Base-by-base conservation (phyloP, 2,329 filamentous ascomycete genomes). In the Talaromyces piceae region DNA sequence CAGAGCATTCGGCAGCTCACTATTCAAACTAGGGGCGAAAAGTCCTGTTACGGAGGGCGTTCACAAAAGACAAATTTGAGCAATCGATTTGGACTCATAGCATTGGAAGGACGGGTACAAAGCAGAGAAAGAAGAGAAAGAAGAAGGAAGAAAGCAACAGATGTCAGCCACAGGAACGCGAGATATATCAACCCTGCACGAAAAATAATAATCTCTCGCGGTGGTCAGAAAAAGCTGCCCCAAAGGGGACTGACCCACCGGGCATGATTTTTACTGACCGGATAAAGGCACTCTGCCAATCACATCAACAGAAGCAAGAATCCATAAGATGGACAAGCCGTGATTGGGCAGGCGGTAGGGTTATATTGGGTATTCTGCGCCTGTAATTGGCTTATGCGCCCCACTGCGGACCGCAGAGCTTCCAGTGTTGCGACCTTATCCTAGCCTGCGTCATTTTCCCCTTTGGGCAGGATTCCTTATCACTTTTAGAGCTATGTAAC, bases 31-130 rank as follows among this genome's bases (percentile, higher is more conserved):
- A 13, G 31, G 25, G n/a, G n/a, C 25, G 25, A 30, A 11, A 13
- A 26, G 26, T 22, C 23, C 20, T 45, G 45, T 45, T 48, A 52
- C 16, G 50, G 50, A 18, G 50, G 50, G 20, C 50, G 50, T 23
- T 52, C 50, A 45, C 39, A 30, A 33, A 45, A 52, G 22, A 52
- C 41, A 43, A 52, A 49, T 31, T 45, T 47, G 39, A 28, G 50
- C 25, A 43, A 26, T 22, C 44, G 41, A 45, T 49, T 45, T 16
- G 44, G 45, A 45, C 12, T 52, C 41, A 49, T 52, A 41, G 45
- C 23, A 43, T 48, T 28, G 47, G 43, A 12, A 37, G 25, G 26
- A 33, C 25, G 39, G 20, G 16, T 20, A 12, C 3, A 20, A 9
- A 11, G 16, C 12, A 27, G 39, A 9, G 31, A 37, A 16, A 43